phyloP scores from a whole-genome alignment of 1,284 basidiomycete species.

The Pseudozyma sp. region DNA sequence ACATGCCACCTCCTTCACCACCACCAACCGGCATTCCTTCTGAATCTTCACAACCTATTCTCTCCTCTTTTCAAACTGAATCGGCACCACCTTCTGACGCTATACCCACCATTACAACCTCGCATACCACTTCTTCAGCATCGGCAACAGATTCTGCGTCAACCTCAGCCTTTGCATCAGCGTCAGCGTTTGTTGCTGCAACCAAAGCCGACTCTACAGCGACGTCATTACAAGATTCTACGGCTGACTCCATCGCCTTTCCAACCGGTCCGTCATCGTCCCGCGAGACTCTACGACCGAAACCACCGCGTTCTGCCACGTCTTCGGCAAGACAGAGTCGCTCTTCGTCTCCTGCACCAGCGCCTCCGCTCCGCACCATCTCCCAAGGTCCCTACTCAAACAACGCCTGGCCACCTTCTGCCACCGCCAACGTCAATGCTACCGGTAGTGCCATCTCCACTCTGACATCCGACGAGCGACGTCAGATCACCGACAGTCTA shows the following conservation, averaged over 20 bases:
- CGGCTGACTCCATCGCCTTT: constrained; percentile 15
- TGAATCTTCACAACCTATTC: constrained; percentile 10
- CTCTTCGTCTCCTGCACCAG: constrained; percentile 38
- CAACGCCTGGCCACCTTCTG: constrained; percentile 18
- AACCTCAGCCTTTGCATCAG: constrained; percentile 4
- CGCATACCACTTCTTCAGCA: neutral
- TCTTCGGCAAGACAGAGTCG: constrained; percentile 31
- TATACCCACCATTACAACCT: constrained; percentile 1
- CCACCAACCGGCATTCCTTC: constrained; percentile 13
- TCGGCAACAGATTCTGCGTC: constrained; percentile 10
- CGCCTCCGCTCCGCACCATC: constrained; percentile 37
- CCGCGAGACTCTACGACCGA: constrained; percentile 1
- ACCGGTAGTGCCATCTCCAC: constrained; percentile 33
- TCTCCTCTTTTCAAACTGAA: neutral
- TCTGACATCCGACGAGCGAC: constrained; percentile 27
- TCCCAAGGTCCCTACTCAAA: constrained; percentile 23
- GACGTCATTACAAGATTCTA: constrained; percentile 12
- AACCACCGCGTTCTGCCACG: constrained; percentile 13
- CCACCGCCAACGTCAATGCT: constrained; percentile 42
- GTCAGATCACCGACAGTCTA: constrained; percentile 33
- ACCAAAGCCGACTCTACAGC: neutral
- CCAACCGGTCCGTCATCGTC: constrained; percentile 12
- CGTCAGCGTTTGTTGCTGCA: constrained; percentile 10
- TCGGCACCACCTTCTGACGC: neutral
- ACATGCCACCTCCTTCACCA: constrained; percentile 18